These are phyloP conservation scores for Eucalyptus albens DNA, from an alignment of 345 rosid genomes.

Conservation along the genomic window DNA sequence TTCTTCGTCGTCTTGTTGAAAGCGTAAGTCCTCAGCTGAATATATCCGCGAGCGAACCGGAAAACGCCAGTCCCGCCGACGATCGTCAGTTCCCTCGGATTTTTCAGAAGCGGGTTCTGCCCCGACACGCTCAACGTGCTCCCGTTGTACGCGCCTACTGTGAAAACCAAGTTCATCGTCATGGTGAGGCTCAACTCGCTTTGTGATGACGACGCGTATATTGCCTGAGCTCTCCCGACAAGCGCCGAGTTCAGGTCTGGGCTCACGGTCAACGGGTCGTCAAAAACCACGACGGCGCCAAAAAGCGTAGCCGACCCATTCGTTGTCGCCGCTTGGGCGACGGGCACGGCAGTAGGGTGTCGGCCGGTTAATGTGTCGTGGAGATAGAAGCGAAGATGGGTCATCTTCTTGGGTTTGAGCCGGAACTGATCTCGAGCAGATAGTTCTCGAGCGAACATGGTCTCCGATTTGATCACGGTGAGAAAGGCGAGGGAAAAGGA, in stretches of 20 bases:
- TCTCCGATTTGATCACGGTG: not conserved
- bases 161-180: conserved; percentile 4
- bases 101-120: not conserved
- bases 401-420: conserved; percentile 7
- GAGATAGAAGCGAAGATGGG: conserved; percentile 29
- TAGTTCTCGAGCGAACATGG: not conserved
- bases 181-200: not conserved
- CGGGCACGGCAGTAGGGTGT: conserved; percentile 2
- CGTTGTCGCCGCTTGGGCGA: conserved; percentile 4
- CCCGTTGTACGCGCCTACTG: conserved; percentile 6
- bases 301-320: not conserved
- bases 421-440: not conserved
- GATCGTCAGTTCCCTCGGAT: conserved; percentile 7
- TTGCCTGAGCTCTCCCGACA: conserved; percentile 14
- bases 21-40: conserved; percentile 1
- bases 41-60: conserved; percentile 13
- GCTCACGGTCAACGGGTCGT: not conserved
- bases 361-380: conserved; percentile 10
- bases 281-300: not conserved
- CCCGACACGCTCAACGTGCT: conserved; percentile 9
- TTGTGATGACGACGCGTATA: conserved; percentile 1
- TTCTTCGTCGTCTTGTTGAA: not conserved
- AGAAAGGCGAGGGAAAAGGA: not conserved
- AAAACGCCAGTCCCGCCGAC: conserved; percentile 9
- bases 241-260: conserved; percentile 3